Evolutionary conservation across 2,329 filamentous ascomycete species (phyloP).

Genomic region (Penicillium sp.): DNA sequence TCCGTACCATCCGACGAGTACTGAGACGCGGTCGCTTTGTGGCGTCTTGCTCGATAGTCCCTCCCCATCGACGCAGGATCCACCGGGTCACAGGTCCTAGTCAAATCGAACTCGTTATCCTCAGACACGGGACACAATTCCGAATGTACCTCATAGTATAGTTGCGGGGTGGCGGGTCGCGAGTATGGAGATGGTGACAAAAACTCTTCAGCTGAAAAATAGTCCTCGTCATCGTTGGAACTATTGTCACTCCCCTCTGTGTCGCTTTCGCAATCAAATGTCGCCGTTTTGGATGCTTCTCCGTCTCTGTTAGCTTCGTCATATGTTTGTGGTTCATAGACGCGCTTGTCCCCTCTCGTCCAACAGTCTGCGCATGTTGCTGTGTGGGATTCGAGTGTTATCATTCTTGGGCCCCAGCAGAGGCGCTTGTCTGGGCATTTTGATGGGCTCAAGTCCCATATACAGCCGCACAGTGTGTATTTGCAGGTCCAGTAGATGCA

Average conservation of each 20-base stretch:
- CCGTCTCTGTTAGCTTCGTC: neutral
- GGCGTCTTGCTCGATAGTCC: slow-evolving; percentile 14
- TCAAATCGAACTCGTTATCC: slow-evolving; percentile 12
- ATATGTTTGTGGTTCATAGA: neutral
- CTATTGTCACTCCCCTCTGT: neutral
- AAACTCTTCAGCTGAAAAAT: neutral
- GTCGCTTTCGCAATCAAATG: neutral
- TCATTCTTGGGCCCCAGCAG: slow-evolving; percentile 13
- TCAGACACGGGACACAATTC: neutral
- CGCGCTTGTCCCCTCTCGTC: slow-evolving; percentile 8
- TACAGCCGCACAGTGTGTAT: slow-evolving; percentile 28
- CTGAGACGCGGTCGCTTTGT: neutral
- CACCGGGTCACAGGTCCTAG: slow-evolving; percentile 17
- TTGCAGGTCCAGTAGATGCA: slow-evolving; percentile 21
- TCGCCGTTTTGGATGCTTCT: neutral
- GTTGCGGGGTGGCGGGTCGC: neutral
- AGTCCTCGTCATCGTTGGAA: neutral
- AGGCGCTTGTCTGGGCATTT: slow-evolving; percentile 2
- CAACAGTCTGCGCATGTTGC: slow-evolving; percentile 22
- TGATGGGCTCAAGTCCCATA: slow-evolving; percentile 13
- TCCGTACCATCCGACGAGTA: neutral
- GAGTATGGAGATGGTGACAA: neutral
- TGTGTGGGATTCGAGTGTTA: slow-evolving; percentile 8
- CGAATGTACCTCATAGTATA: slow-evolving; percentile 1
- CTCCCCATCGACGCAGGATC: slow-evolving; percentile 1